phyloP scores from a whole-genome alignment of 2,329 filamentous ascomycete genomes.

The Xylaria sp. region DNA sequence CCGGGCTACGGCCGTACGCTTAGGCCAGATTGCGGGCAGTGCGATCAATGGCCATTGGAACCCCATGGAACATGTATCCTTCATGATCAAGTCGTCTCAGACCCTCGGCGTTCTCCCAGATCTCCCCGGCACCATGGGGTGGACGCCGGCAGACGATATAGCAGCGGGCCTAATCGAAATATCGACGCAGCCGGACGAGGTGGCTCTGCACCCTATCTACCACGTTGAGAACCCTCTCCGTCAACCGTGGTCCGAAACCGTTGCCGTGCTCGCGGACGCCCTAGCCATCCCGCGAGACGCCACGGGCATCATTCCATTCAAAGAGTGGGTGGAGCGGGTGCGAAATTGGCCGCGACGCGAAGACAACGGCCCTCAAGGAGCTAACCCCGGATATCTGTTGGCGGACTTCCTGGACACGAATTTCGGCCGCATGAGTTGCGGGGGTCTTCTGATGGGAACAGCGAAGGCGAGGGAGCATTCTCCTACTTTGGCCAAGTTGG shows the following conservation, averaged over 20 bases:
- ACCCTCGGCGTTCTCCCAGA: conserved; percentile 46
- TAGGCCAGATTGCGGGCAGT: conserved; percentile 57
- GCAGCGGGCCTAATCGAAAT: conserved; percentile 31
- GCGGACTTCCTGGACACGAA: conserved; percentile 35
- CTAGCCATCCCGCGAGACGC: conserved; percentile 17
- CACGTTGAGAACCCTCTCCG: conserved; percentile 36
- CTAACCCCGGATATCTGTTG: conserved; percentile 31
- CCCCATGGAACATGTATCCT: conserved; percentile 50
- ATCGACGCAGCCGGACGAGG: conserved; percentile 5
- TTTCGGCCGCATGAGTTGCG: conserved; percentile 35
- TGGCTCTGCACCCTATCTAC: conserved; percentile 24
- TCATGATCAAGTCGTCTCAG: conserved; percentile 54
- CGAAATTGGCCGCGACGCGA: conserved; percentile 18
- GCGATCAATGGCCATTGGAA: conserved; percentile 57
- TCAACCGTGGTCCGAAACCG: conserved; percentile 30
- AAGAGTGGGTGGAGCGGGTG: conserved; percentile 33
- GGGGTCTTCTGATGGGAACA: conserved; percentile 32
- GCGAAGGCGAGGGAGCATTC: conserved; percentile 28
- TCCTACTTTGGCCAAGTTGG: conserved; percentile 12
- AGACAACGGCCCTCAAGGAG: no score
- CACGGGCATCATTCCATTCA: conserved; percentile 26
- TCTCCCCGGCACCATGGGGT: conserved; percentile 43
- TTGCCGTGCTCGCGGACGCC: conserved; percentile 15
- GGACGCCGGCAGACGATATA: conserved; percentile 48
- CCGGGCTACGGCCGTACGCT: conserved; percentile 45